Conservation (phyloP, 2,329 filamentous ascomycete genomes). For the Aspergillus ruber region DNA sequence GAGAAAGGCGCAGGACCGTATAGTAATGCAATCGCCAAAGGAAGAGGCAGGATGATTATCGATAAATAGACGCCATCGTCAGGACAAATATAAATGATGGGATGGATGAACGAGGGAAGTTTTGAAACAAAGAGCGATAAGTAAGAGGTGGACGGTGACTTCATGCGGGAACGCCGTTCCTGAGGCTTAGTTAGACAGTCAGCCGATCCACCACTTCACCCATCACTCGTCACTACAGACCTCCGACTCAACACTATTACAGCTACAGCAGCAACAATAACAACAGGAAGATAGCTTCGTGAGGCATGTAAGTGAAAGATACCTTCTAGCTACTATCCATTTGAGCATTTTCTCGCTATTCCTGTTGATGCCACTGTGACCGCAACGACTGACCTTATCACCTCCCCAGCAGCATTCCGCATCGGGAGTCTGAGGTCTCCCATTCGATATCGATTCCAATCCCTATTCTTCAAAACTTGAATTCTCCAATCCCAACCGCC, state of each 20-base stretch:
- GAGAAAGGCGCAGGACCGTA: conserved; percentile 35
- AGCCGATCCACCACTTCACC: conserved; percentile 7
- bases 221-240: background rate
- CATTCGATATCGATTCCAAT: conserved; percentile 3
- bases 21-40: conserved; percentile 11
- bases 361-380: background rate
- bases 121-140: background rate
- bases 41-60: conserved; percentile 9
- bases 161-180: conserved; percentile 3
- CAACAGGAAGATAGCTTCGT: background rate
- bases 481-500: conserved; percentile 28
- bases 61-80: conserved; percentile 14
- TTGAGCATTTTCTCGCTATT: background rate
- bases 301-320: background rate
- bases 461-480: conserved; percentile 3
- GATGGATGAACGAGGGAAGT: background rate
- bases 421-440: conserved; percentile 11
- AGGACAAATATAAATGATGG: background rate
- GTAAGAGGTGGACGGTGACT: conserved; percentile 1
- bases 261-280: background rate
- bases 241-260: background rate
- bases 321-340: background rate
- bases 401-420: conserved; percentile 7
- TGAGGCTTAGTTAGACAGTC: conserved; percentile 7
- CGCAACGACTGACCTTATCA: background rate